These are phyloP conservation scores for Camelina sativa DNA, from an alignment of 345 rosid genomes.

Conservation along the genomic window DNA sequence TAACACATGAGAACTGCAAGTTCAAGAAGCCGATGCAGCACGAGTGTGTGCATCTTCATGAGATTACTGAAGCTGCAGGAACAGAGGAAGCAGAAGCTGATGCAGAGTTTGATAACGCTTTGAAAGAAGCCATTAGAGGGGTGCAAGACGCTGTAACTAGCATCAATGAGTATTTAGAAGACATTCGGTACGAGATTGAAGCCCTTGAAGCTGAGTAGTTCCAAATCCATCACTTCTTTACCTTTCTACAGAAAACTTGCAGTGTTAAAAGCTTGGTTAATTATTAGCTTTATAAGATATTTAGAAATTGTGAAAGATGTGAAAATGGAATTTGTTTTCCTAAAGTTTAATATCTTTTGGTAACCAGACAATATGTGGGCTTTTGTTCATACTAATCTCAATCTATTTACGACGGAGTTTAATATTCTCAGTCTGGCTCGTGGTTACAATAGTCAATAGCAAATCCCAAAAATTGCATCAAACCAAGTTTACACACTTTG, in stretches of 20 bases:
- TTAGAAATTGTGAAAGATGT: conserved; percentile 11
- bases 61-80: conserved; percentile 81
- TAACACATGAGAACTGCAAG: conserved; percentile 75
- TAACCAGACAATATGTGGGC: not conserved
- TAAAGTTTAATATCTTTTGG: not conserved
- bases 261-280: conserved; percentile 5
- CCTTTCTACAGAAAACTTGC: not conserved
- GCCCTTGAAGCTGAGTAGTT: conserved; percentile 57
- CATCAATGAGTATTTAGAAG: conserved; percentile 85
- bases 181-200: conserved; percentile 76
- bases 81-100: conserved; percentile 95
- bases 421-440: not conserved
- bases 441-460: not conserved
- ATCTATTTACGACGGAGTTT: not conserved
- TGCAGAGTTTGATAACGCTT: conserved; percentile 79
- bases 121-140: conserved; percentile 88
- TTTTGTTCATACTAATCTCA: not conserved
- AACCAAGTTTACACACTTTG: not conserved
- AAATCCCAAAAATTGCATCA: conserved; percentile 1
- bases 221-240: not conserved
- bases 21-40: conserved; percentile 74
- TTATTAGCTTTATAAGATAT: conserved; percentile 21
- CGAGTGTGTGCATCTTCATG: conserved; percentile 79
- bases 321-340: conserved; percentile 5
- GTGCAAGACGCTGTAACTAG: conserved; percentile 81